Evolutionary conservation across 176 grass and related monocot genomes (phyloP).

Genomic region (Secale cereale): DNA sequence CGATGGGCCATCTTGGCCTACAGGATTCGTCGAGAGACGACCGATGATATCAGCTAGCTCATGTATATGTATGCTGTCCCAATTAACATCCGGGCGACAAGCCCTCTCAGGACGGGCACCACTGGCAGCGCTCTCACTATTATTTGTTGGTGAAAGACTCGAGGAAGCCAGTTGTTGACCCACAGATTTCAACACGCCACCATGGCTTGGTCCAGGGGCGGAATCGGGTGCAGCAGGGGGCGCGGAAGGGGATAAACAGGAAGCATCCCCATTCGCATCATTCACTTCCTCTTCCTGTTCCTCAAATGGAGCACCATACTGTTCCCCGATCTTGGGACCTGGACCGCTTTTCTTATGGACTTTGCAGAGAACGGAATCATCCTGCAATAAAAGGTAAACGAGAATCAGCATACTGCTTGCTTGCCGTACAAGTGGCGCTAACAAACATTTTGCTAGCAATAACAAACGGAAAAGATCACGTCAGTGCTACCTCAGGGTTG

Average conservation of each 20-base stretch:
- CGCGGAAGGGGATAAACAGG: slow-evolving; percentile 29
- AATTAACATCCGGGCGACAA: slow-evolving; percentile 19
- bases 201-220: slow-evolving; percentile 22
- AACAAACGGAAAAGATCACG: not conserved
- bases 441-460: not conserved
- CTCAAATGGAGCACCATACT: slow-evolving; percentile 86
- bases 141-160: slow-evolving; percentile 17
- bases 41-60: slow-evolving; percentile 32
- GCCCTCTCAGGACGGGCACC: not conserved
- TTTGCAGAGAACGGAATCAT: slow-evolving; percentile 81
- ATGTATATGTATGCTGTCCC: slow-evolving; percentile 39
- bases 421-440: not conserved
- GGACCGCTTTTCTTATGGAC: slow-evolving; percentile 82
- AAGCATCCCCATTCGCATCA: slow-evolving; percentile 24
- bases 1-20: slow-evolving; percentile 4
- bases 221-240: slow-evolving; percentile 19
- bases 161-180: slow-evolving; percentile 27
- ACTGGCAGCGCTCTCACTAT: not conserved
- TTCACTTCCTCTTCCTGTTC: slow-evolving; percentile 67
- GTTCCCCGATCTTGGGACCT: slow-evolving; percentile 82
- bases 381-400: slow-evolving; percentile 41
- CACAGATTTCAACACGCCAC: not conserved
- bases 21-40: not conserved
- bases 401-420: not conserved
- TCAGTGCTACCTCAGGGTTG: not conserved